Base-by-base conservation (phyloP, 768 basidiomycete species). In the Auricularia sp. region DNA sequence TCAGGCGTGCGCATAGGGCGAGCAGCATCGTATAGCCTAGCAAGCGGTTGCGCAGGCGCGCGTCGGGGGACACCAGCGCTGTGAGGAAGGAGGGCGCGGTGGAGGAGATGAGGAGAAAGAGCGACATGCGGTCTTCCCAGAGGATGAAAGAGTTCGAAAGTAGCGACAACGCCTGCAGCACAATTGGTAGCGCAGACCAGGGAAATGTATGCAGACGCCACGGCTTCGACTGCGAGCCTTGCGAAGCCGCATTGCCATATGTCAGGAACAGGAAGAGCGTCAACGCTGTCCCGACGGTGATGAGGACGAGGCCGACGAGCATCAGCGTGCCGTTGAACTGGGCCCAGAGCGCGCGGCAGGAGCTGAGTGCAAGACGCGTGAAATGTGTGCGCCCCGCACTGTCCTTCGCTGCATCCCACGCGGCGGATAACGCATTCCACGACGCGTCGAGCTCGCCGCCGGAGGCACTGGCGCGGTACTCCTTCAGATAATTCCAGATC, bases 121-220 rank as follows among this genome's bases (percentile, higher is more conserved):
- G 83, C 11, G 89, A 80, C 64, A 92, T 79, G 37, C 83, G 83
- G 73, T 98, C 95, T 81, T 99, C 97, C 94, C 94, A 98, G 74
- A 98, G 84, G n/a, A 91, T 92, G 79, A 92, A 96, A 0, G 94
- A 97, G 78, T 98, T 98, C 33, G 94, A 96, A 16, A 88, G 83
- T 75, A 96, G 96, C 6, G 88, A 79, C 3, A 89, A 63, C 1
- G 87, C 75, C 70, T 98, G 94, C 2, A 93, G 77, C 64, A 85
- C 64, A 64, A 89, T 80, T 39, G 85, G 75, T 45, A 89, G 67
- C 1, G 81, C 61, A 14, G 64, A 61, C 68, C 21, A 67, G 61
- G 51, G 47, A 18, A 18, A 51, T 8, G 11, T 51, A 18, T 18
- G 18, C 47, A 51, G 47, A 51, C 21, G 18, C 21, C 18, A 51